A percentile compares a stretch with the other conserved stretches of the same genome.
Conservation (phyloP, 441 rosid species). For the Gossypium aridum region DNA sequence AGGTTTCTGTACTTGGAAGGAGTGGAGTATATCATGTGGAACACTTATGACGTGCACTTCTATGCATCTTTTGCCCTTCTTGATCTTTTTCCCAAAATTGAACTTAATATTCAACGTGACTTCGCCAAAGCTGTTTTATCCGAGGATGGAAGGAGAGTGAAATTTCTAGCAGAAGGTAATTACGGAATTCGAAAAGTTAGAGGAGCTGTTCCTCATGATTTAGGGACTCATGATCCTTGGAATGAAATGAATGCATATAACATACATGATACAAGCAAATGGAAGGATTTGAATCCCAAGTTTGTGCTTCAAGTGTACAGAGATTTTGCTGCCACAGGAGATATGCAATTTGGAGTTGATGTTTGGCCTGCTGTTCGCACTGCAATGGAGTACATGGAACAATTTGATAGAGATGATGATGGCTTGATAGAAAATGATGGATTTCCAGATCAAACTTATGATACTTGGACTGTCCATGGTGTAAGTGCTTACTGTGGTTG, state of each 20-base stretch:
- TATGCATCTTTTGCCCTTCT: slow-evolving; percentile 97
- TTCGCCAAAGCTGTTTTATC: slow-evolving; percentile 91
- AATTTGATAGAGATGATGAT: slow-evolving; percentile 84
- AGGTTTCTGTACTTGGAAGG: slow-evolving; percentile 97
- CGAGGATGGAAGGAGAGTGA: slow-evolving; percentile 90
- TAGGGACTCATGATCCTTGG: slow-evolving; percentile 98
- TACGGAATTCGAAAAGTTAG: slow-evolving; percentile 88
- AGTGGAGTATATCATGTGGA: slow-evolving; percentile 95
- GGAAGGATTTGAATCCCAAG: slow-evolving; percentile 95
- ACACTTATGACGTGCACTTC: slow-evolving; percentile 94
- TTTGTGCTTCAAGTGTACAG: slow-evolving; percentile 96
- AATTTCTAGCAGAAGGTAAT: slow-evolving; percentile 82
- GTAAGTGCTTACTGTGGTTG: slow-evolving; percentile 94
- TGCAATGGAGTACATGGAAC: slow-evolving; percentile 98
- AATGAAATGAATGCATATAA: slow-evolving; percentile 97
- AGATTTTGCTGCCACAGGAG: slow-evolving; percentile 96
- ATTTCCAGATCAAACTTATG: slow-evolving; percentile 96
- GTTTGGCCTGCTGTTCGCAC: slow-evolving; percentile 98
- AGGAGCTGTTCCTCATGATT: slow-evolving; percentile 98
- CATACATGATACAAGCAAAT: slow-evolving; percentile 87
- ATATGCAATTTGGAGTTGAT: slow-evolving; percentile 86
- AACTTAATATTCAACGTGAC: slow-evolving; percentile 90
- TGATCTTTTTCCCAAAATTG: slow-evolving; percentile 81
- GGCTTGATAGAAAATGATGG: slow-evolving; percentile 95
- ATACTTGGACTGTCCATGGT: slow-evolving; percentile 96